These are phyloP conservation scores for Somion occarium DNA, from an alignment of 1,284 basidiomycete species.

Conservation along the genomic window DNA sequence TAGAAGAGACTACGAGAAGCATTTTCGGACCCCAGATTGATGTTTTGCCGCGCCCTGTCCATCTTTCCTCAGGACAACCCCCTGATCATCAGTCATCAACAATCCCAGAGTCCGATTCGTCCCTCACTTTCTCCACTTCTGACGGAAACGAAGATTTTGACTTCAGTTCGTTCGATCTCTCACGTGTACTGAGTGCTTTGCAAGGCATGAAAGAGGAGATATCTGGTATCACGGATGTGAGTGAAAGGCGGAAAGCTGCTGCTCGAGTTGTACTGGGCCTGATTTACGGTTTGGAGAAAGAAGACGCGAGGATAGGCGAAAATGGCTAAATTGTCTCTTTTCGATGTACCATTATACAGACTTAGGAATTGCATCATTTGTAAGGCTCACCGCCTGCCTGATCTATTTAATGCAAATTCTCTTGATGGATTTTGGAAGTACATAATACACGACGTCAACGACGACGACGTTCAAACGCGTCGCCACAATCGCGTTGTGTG, in stretches of 20 bases:
- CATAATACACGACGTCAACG: too few relatives aligned
- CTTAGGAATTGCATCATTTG: too few relatives aligned
- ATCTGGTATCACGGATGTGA: conserved; percentile 56
- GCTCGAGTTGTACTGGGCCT: conserved; percentile 69
- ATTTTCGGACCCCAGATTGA: conserved; percentile 45
- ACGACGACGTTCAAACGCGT: too few relatives aligned
- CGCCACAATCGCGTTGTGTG: too few relatives aligned
- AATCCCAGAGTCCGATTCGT: conserved; percentile 1
- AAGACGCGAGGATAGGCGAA: conserved; percentile 14
- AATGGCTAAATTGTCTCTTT: too few relatives aligned
- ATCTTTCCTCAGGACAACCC: neutral
- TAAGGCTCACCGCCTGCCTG: too few relatives aligned
- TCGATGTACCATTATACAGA: too few relatives aligned
- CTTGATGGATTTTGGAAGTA: too few relatives aligned
- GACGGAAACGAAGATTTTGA: conserved; percentile 18
- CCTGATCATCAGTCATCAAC: too few relatives aligned
- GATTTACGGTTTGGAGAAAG: conserved; percentile 57
- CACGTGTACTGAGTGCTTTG: conserved; percentile 54
- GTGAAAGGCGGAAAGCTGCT: conserved; percentile 59
- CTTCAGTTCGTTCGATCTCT: conserved; percentile 52
- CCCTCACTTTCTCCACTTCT: neutral
- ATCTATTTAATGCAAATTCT: too few relatives aligned
- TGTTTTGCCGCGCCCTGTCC: neutral
- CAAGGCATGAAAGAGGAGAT: conserved; percentile 74
- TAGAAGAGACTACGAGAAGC: conserved; percentile 43